Base-by-base conservation (phyloP, 1,284 basidiomycete species). In the Melampsora abietis-canadensis region DNA sequence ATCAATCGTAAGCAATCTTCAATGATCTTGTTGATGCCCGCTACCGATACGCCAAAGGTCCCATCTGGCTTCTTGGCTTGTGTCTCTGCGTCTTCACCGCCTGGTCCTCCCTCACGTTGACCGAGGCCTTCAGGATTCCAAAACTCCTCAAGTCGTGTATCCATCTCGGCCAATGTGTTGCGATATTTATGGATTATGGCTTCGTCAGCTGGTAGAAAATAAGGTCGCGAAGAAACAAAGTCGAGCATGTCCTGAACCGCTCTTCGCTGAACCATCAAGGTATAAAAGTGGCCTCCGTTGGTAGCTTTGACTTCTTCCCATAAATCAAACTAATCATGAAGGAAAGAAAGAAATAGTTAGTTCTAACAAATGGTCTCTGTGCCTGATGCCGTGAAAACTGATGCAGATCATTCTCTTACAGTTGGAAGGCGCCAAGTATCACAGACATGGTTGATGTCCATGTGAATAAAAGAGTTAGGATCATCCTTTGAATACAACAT, bases 221-320 rank as follows among this genome's bases (percentile, higher is more conserved):
- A 12, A 27, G 69, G 69, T 44, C 54, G 47, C 63, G 37, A 57
- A 40, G 44, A 34, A 6, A 37, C 24, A 30, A 73, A 65, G 21
- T 65, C 47, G 12, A 76, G 19, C 61, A 75, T 75, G 34, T 76
- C 72, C 46, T 73, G 64, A 10, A 77, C 37, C 12, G 77, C 75
- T 54, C 74, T 61, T 51, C 74, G 62, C 66, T 77, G 77, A 44
- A 76, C 73, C 74, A 76, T 73, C 4, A 77, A 63, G 15, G 72
- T 76, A 64, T 77, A 77, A 66, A 77, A 77, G 61, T 77, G 77
- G 37, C 77, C 77, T 15, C 77, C 69, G 8, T 65, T 31, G 27
- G 64, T 69, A 34, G 77, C 77, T 46, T 67, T 48, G 37, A 77
- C 77, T 59, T 77, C 77, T 47, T 77, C 77, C 77, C 77, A 77